Percentiles rank a stretch among this genome's conserved stretches.
Conservation (phyloP, 2,329 filamentous ascomycete species). For the Stagonosporopsis cucurbitacearum region DNA sequence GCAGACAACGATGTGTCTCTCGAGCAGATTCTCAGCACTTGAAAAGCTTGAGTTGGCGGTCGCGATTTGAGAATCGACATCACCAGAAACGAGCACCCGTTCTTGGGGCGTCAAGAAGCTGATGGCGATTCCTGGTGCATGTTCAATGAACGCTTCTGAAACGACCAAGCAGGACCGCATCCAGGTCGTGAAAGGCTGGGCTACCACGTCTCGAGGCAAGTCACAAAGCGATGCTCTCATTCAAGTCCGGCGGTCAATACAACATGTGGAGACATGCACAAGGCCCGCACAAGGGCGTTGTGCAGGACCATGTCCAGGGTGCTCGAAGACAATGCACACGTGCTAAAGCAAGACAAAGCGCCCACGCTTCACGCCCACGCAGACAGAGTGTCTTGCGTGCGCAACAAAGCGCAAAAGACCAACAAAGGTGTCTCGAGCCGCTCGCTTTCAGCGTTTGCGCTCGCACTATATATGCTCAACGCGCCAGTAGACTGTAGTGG, state of each 20-base stretch:
- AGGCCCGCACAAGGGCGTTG: slow-evolving; percentile 19
- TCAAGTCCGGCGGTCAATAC: neutral
- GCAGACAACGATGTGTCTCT: slow-evolving; percentile 56
- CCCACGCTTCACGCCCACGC: slow-evolving; percentile 25
- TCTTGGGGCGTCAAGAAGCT: neutral
- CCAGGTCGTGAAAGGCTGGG: slow-evolving; percentile 15
- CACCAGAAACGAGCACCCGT: neutral
- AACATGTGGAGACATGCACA: neutral
- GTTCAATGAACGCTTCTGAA: slow-evolving; percentile 8
- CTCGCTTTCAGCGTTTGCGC: slow-evolving; percentile 37
- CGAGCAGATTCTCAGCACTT: slow-evolving; percentile 61
- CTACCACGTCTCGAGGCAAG: slow-evolving; percentile 19
- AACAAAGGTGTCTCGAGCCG: slow-evolving; percentile 30
- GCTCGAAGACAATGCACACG: slow-evolving; percentile 27
- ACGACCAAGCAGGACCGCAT: slow-evolving; percentile 10
- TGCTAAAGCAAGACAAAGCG: slow-evolving; percentile 32
- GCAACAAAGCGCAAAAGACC: slow-evolving; percentile 40
- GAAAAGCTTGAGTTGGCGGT: slow-evolving; percentile 10
- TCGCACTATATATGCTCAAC: slow-evolving; percentile 33
- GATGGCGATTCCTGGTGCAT: neutral
- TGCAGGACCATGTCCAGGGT: slow-evolving; percentile 13
- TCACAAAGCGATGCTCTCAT: slow-evolving; percentile 12
- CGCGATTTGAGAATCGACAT: neutral
- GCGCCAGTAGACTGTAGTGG: too few species aligned
- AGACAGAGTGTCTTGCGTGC: slow-evolving; percentile 25